Percentiles rank a stretch among this genome's conserved stretches.
Conservation (phyloP, 345 rosid species). For the Boechera stricta region DNA sequence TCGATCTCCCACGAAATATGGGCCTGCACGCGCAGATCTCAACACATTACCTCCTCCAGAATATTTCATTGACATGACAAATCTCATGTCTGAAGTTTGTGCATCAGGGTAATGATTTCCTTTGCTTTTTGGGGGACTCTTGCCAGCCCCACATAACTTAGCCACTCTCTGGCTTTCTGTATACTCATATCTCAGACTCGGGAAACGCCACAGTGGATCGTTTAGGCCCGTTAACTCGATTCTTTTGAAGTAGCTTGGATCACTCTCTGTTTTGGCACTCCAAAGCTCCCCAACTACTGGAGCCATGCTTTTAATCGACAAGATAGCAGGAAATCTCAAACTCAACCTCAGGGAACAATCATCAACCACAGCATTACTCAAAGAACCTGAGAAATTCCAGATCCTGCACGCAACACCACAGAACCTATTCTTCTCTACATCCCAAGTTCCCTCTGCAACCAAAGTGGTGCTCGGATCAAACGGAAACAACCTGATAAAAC, state of each 20-base stretch:
- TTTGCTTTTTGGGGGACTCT: slow-evolving; percentile 47
- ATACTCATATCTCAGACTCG: slow-evolving; percentile 63
- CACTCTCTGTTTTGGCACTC: slow-evolving; percentile 57
- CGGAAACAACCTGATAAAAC: slow-evolving; percentile 42
- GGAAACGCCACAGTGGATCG: slow-evolving; percentile 41
- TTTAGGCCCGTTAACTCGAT: slow-evolving; percentile 55
- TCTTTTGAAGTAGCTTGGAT: slow-evolving; percentile 53
- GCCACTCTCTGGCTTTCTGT: slow-evolving; percentile 52
- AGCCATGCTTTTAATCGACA: slow-evolving; percentile 56
- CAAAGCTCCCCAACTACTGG: slow-evolving; percentile 63
- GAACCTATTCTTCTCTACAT: slow-evolving; percentile 59
- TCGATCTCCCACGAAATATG: slow-evolving; percentile 69
- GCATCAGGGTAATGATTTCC: slow-evolving; percentile 63
- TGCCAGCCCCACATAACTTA: slow-evolving; percentile 47
- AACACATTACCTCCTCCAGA: slow-evolving; percentile 48
- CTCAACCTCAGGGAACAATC: slow-evolving; percentile 74
- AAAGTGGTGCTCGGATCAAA: slow-evolving; percentile 64
- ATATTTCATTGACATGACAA: slow-evolving; percentile 58
- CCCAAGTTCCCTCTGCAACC: slow-evolving; percentile 86
- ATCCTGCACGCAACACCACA: slow-evolving; percentile 72
- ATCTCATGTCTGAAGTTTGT: slow-evolving; percentile 70
- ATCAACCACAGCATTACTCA: slow-evolving; percentile 56
- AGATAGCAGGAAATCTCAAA: slow-evolving; percentile 61
- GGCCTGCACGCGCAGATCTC: slow-evolving; percentile 58
- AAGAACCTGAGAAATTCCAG: slow-evolving; percentile 54